A percentile compares a stretch with the other conserved stretches of the same genome.
phyloP scores from a whole-genome alignment of 2,329 filamentous ascomycete genomes.

The Aschersonia sp. region DNA sequence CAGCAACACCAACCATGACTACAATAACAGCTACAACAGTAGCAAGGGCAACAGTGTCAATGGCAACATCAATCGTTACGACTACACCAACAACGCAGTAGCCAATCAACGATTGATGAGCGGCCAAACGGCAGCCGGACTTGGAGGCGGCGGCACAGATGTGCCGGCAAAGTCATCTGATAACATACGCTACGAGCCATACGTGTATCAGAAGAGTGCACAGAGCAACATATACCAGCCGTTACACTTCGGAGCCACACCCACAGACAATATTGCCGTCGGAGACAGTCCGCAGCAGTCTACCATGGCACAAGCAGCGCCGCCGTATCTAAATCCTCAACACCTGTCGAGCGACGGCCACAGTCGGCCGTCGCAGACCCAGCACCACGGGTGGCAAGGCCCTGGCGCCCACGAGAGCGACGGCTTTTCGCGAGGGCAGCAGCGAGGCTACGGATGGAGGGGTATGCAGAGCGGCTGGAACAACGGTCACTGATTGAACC shows the following conservation, averaged over 20 bases:
- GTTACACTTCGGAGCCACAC: not conserved
- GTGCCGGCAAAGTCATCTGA: constrained; percentile 1
- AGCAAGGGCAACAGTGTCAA: not conserved
- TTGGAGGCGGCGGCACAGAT: constrained; percentile 6
- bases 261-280: not conserved
- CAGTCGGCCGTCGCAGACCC: not conserved
- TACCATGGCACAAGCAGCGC: not conserved
- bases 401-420: not conserved
- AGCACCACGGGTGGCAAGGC: not conserved
- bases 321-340: not conserved
- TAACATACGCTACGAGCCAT: constrained; percentile 17
- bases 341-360: constrained; percentile 1
- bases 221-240: not conserved
- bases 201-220: constrained; percentile 13
- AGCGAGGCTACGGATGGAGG: constrained; percentile 2
- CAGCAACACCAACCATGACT: not conserved
- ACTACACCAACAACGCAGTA: not conserved
- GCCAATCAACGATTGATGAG: not conserved
- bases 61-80: not conserved
- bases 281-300: not conserved
- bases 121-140: not conserved
- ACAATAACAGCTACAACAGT: not conserved
- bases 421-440: not conserved
- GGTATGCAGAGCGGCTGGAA: constrained; percentile 1
- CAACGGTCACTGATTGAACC: too few relatives aligned